Conservation (phyloP, 2,329 filamentous ascomycete species). For the Metarhizium rileyi region DNA sequence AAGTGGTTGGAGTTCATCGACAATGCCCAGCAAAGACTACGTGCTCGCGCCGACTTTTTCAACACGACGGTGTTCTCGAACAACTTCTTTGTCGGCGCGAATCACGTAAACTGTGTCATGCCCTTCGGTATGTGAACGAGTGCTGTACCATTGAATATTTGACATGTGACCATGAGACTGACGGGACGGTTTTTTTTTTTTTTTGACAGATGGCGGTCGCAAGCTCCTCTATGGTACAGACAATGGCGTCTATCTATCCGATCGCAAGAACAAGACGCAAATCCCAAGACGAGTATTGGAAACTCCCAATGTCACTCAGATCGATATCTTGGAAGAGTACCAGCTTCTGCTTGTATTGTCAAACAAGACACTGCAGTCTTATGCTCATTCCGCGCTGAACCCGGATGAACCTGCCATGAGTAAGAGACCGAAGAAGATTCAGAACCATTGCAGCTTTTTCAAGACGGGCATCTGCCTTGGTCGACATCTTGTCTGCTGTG, state of each 20-base stretch:
- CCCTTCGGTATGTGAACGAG: constrained; percentile 61
- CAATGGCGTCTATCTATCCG: constrained; percentile 83
- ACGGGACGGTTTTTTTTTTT: background rate
- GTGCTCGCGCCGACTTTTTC: constrained; percentile 86
- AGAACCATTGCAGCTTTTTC: constrained; percentile 97
- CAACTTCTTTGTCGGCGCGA: constrained; percentile 53
- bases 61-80: constrained; percentile 55
- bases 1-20: constrained; percentile 98
- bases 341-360: constrained; percentile 82
- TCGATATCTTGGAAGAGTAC: constrained; percentile 94
- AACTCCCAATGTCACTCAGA: constrained; percentile 77
- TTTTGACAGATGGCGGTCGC: constrained; percentile 67
- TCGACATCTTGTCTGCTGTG: constrained; percentile 88
- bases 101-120: constrained; percentile 88
- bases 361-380: constrained; percentile 88
- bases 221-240: constrained; percentile 95
- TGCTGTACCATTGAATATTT: background rate
- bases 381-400: constrained; percentile 78
- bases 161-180: background rate
- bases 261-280: constrained; percentile 80
- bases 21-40: constrained; percentile 75
- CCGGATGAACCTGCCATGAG: constrained; percentile 69
- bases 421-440: constrained; percentile 90
- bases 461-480: constrained; percentile 92
- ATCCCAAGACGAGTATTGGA: constrained; percentile 78